Evolutionary conservation across 2,329 filamentous ascomycete species (phyloP), one percentile per base, ranked within the genome.

Genomic region (Exophiala lecanii-corni): DNA sequence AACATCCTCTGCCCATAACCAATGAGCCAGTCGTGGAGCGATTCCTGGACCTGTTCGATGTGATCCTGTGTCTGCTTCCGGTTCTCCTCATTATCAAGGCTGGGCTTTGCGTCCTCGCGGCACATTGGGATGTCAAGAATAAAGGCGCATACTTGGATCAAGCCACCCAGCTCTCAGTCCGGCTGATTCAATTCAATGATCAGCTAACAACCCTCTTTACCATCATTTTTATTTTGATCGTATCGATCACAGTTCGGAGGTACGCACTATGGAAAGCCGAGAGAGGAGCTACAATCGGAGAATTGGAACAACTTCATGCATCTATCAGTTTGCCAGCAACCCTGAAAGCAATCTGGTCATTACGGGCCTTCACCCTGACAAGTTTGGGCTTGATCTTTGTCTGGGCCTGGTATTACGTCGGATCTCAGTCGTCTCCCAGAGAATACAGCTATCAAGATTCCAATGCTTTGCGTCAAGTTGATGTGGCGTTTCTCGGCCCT

Each of bases 21-120:
- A 43, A 43, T 20, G 41, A 43, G 17, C 41, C 41, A 3, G 17
- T 43, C 2, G 41, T 43, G 12, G 41, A 43, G 23, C 32, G 25
- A 17, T 38, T 17, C 26, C 35, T 43, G 3, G 41, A 43, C 25
- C 12, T 35, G 12, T 32, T 32, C 30, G 30, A 32, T 32, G 30
- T 32, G 12, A 32, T 32, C 17, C 30, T 32, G n/a, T 32, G 30
- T 32, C n/a, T 32, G 12, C 30, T 32, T 7, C 30, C 30, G 6
- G n/a, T 12, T 13, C 12, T 16, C 5, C n/a, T 32, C 12, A 12
- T 32, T 16, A 13, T 32, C n/a, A 32, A 32, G 17, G 30, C 30
- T 13, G 30, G 30, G 5, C 30, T 32, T 16, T 32, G 30, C n/a
- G 30, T 32, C 12, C n/a, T 32, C 6, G 30, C 30, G n/a, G n/a